Evolutionary conservation across 306 rosid species (phyloP), one percentile per base, ranked within the genome.

Genomic region (Malus fusca): DNA sequence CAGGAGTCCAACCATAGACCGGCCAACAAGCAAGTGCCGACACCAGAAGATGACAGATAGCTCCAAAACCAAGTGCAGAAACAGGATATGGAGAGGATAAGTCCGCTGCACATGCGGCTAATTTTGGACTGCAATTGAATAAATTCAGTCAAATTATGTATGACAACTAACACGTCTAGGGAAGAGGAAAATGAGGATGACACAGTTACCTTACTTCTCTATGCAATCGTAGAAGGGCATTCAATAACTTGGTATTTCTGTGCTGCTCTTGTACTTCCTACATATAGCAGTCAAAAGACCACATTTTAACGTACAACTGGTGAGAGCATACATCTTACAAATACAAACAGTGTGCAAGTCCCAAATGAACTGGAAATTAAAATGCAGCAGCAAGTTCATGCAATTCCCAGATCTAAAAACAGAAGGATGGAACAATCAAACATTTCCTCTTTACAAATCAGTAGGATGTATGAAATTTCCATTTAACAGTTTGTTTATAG

Each of bases 1-100:
- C 92, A 55, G 97, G 99, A 89, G 88, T 88, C 99, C 99, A 95
- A 35, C 99, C 97, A 86, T 87, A 77, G 37, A 90, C 86, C 28
- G 99, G 97, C 99, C 99, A 95, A 84, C 89, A 92, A 75, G 99
- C 92, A 83, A 95, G 96, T 42, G 96, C 84, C 4, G 99, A 90
- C 68, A 82, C 93, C 81, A 88, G 71, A 62, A 95, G 92, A 84
- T 92, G 99, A 82, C 99, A 90, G 77, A 89, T 89, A 77, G 97
- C 93, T 84, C 99, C 99, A 85, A 89, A 95, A 65, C 99, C 97
- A 76, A 95, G 87, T 5, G 97, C 96, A 77, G 90, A 84, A 75
- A 86, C 90, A 46, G 99, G 99, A 82, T 86, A 87, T 30, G 93
- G 88, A 75, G 97, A 83, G 52, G 91, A 87, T 71, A 92, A 82